Evolutionary conservation across 2,329 filamentous ascomycete genomes (phyloP).

Genomic region (Periglandula ipomoeae): DNA sequence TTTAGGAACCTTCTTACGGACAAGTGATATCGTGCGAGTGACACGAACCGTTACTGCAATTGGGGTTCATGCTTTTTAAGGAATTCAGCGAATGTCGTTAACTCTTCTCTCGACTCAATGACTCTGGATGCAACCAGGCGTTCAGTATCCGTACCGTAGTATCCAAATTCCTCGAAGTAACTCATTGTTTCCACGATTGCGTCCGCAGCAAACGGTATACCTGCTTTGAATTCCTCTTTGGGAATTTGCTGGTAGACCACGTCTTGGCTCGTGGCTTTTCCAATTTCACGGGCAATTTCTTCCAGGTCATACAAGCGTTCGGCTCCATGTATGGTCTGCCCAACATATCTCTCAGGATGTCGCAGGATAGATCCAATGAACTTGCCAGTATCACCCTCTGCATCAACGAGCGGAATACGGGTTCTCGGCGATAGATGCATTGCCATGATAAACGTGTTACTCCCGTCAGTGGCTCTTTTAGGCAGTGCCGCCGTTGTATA

Average conservation of each 20-base stretch:
- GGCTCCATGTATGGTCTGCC: conserved; percentile 35
- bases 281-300: conserved; percentile 30
- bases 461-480: conserved; percentile 19
- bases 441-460: conserved; percentile 16
- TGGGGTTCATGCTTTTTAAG: conserved; percentile 10
- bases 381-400: conserved; percentile 33
- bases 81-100: conserved; percentile 15
- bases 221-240: conserved; percentile 11
- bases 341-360: conserved; percentile 32
- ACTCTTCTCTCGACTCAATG: conserved; percentile 11
- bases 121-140: conserved; percentile 13
- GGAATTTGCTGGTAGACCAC: conserved; percentile 15
- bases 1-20: no score
- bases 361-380: conserved; percentile 31
- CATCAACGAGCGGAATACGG: conserved; percentile 34
- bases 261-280: conserved; percentile 28
- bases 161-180: conserved; percentile 14
- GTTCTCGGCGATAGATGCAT: conserved; percentile 15
- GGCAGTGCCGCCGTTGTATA: conserved; percentile 20
- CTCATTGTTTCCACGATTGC: conserved; percentile 7
- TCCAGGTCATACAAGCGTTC: conserved; percentile 25
- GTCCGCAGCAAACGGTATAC: conserved; percentile 9
- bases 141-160: conserved; percentile 14
- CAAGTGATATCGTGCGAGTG: no score
- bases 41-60: no score